phyloP scores from a whole-genome alignment of 106 monocot genomes.

The Acanthochlamys bracteata region DNA sequence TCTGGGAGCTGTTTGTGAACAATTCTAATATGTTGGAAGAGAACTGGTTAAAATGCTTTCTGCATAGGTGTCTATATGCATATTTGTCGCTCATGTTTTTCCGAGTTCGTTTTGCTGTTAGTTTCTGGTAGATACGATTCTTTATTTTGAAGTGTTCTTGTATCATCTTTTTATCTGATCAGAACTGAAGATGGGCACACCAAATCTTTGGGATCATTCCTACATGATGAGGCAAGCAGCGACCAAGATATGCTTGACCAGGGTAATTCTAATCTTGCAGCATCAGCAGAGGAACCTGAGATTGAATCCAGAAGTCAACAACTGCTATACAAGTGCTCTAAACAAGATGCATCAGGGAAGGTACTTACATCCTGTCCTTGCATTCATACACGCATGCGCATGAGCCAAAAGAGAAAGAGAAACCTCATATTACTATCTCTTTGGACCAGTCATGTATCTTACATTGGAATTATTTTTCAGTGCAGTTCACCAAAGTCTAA shows the following conservation, averaged over 20 bases:
- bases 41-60: too few species aligned
- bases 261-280: not conserved
- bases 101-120: too few species aligned
- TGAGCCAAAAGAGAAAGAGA: too few species aligned
- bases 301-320: not conserved
- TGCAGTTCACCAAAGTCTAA: constrained; percentile 12
- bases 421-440: too few species aligned
- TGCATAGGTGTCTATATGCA: too few species aligned
- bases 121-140: too few species aligned
- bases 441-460: too few species aligned
- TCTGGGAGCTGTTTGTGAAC: too few species aligned
- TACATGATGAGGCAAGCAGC: not conserved
- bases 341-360: not conserved
- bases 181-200: constrained; percentile 1
- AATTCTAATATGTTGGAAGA: too few species aligned
- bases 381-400: not conserved
- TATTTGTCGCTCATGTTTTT: too few species aligned
- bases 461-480: not conserved
- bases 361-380: not conserved
- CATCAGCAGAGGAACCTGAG: constrained; percentile 5
- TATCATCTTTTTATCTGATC: not conserved
- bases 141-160: too few species aligned
- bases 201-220: not conserved
- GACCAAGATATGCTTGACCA: constrained; percentile 1
- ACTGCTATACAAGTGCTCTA: not conserved